Evolutionary conservation across 73 alveolate genomes (phyloP).

Genomic region (Stentor coeruleus): DNA sequence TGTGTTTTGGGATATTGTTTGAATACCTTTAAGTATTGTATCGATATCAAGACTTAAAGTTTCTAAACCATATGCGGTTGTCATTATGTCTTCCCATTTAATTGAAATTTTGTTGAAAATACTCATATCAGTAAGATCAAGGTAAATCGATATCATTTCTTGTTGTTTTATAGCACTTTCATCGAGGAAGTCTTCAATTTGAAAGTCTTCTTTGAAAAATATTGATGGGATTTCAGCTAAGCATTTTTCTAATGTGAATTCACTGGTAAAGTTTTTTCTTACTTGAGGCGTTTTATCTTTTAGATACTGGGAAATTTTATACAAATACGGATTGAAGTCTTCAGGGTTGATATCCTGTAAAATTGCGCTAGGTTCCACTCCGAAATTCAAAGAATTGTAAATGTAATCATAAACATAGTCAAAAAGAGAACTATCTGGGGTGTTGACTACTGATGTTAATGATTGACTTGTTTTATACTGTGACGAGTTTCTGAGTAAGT

Average conservation of each 20-base stretch:
- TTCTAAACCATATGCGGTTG: not conserved
- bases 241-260: conserved; percentile 1
- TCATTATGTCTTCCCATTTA: conserved; percentile 2
- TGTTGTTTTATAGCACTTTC: not conserved
- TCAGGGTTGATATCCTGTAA: not conserved
- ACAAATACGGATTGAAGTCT: not conserved
- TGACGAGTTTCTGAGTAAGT: not conserved
- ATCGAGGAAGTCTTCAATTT: not conserved
- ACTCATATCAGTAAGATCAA: conserved; percentile 2
- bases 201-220: not conserved
- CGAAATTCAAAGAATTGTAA: not conserved
- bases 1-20: not conserved
- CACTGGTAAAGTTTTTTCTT: not conserved
- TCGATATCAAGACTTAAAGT: not conserved
- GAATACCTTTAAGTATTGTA: not conserved
- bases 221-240: not conserved
- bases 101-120: conserved; percentile 16
- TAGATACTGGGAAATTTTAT: not conserved
- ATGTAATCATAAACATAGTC: not conserved
- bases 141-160: not conserved
- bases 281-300: not conserved
- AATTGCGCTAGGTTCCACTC: not conserved
- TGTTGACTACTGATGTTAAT: not conserved
- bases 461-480: not conserved
- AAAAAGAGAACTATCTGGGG: not conserved